Evolutionary conservation across 176 grass and related monocot genomes (phyloP), one percentile per base, ranked within the genome.

Genomic region (Aegilops tauschii): DNA sequence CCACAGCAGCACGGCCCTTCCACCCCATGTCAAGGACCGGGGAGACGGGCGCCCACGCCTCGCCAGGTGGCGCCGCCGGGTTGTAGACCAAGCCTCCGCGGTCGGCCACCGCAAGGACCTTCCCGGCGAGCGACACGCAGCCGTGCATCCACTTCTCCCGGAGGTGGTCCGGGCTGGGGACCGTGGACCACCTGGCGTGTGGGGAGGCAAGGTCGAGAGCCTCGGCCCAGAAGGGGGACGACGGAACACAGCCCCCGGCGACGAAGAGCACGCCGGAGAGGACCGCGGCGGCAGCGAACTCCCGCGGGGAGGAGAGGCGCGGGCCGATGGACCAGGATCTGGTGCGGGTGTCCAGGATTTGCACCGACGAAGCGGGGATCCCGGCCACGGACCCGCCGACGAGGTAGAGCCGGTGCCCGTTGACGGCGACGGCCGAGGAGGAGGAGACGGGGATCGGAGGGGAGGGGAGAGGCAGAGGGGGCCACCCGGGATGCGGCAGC

Each of bases 71-170:
- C 4, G 88, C 90, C 13, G 79, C 70, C 0, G 96, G 92, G 17
- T 95, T 34, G 79, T 98, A 95, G 16, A 92, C 84, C 66, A 98
- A 89, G 18, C 96, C 93, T 4, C 93, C 93, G 2, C 96, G 96
- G 58, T 95, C 93, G 54, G 92, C 96, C 84, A 98, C 94, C 12
- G 88, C 90, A 6, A 98, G 93, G 32, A 95, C 77, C 90, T 87
- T 86, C 61, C 91, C 86, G 9, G 71, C 76, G 5, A 98, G 91
- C 44, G 91, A 87, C 9, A 86, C 93, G 83, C 92, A 94, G 5
- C 96, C 96, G 77, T 95, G 96, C 96, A 98, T 98, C 96, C 96
- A 98, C 61, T 98, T 98, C 86, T 92, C 88, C 21, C 93, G 78
- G 72, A 98, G 50, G 34, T 81, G 81, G 9, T 47, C 44, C 12